Conservation (phyloP, 352 stramenopile species). For the Phytopythium helicoides region DNA sequence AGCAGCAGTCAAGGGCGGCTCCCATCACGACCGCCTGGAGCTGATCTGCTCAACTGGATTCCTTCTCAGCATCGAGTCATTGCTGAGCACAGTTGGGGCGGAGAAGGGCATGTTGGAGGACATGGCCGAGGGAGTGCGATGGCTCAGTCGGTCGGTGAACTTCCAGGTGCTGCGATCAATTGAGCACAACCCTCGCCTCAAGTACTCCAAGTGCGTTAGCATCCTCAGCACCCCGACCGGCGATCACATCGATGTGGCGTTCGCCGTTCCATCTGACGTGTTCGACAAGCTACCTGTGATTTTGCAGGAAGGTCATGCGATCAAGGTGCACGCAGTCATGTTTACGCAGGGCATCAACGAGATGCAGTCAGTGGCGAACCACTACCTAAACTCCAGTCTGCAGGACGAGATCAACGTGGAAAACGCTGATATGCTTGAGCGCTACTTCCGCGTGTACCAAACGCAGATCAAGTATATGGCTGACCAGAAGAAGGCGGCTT, state of each 20-base stretch:
- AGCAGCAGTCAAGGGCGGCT: constrained; percentile 48
- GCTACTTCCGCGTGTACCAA: constrained; percentile 81
- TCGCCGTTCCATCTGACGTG: constrained; percentile 56
- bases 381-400: constrained; percentile 75
- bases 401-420: constrained; percentile 87
- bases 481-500: constrained; percentile 8
- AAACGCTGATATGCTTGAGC: constrained; percentile 59
- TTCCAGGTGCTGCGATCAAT: constrained; percentile 71
- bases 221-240: constrained; percentile 50
- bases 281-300: constrained; percentile 59
- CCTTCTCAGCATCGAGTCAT: constrained; percentile 92
- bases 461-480: constrained; percentile 41
- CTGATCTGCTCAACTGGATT: constrained; percentile 77
- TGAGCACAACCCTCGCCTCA: constrained; percentile 43
- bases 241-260: constrained; percentile 63
- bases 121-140: constrained; percentile 84
- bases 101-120: constrained; percentile 97
- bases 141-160: constrained; percentile 76
- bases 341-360: constrained; percentile 94
- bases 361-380: constrained; percentile 91
- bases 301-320: constrained; percentile 57
- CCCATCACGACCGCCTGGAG: constrained; percentile 55
- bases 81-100: constrained; percentile 92
- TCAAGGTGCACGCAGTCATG: constrained; percentile 79
- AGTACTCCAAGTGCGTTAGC: constrained; percentile 77